Base-by-base conservation (phyloP, 2,329 filamentous ascomycete genomes). In the Geosmithia putterillii region DNA sequence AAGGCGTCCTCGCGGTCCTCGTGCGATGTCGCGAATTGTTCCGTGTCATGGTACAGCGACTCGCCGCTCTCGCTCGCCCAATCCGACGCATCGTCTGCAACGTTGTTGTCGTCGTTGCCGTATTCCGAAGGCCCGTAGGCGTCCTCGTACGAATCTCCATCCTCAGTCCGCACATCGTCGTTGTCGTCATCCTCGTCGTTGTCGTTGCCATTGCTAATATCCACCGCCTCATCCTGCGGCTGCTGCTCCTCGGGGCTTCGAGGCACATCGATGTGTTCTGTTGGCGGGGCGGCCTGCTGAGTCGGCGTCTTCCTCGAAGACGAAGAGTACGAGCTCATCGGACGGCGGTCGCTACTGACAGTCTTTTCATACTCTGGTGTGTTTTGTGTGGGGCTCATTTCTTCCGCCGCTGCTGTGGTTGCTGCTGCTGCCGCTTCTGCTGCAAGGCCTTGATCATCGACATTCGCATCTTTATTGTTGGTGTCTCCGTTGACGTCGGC, bases 1-100 rank as follows among this genome's bases (percentile, higher is more conserved):
- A 96, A 96, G 1, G 89, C 89, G 60, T 96, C 90, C 51, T 89
- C 81, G 18, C 90, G 83, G 59, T 95, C 88, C 63, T 96, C 90
- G 54, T 96, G 90, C 0, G 87, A 86, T 6, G 83, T 64, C 8
- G 74, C 72, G 42, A 76, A 71, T 44, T 76, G 69, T 40, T 71
- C 58, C 0, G 72, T 66, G 51, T 81, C 79, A 52, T 81, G 76
- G 52, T 83, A 81, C 7, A 80, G 65, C 12, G 75, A 75, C 43
- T 79, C 71, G 52, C 76, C 69, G 49, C 79, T 79, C 52, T 86
- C 80, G 52, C 80, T 83, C 19, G 69, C 68, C 23, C 65, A 67
- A 39, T 61, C 60, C 8, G 58, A n/a, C 3, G 9, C 51, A 22
- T 53, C 51, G 28, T 32, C 28, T 38, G n/a, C n/a, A n/a, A 43